phyloP scores from a whole-genome alignment of 352 stramenopile genomes.

The Phytopythium ostracodes region DNA sequence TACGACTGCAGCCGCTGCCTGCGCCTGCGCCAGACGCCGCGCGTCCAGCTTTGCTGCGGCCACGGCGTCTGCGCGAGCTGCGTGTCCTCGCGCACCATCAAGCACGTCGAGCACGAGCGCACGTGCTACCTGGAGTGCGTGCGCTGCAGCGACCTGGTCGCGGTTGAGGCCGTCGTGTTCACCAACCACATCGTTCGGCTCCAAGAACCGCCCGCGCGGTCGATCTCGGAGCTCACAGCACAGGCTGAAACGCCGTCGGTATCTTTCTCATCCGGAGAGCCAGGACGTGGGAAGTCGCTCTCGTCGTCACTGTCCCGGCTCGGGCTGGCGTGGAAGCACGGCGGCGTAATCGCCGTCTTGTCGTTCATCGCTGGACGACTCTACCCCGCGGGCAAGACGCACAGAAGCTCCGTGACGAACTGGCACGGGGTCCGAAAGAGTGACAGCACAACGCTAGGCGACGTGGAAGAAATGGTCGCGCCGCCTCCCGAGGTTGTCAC shows the following conservation, averaged over 20 bases:
- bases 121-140: conserved; percentile 53
- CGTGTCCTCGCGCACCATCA: conserved; percentile 39
- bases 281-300: too few species aligned
- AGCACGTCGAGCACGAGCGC: conserved; percentile 31
- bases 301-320: conserved; percentile 11
- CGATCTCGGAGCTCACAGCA: conserved; percentile 26
- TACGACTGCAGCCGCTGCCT: conserved; percentile 63
- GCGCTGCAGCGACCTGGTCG: conserved; percentile 43
- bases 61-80: conserved; percentile 59
- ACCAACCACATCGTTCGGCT: conserved; percentile 49
- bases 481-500: conserved; percentile 16
- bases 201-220: conserved; percentile 23
- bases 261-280: too few species aligned
- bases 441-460: conserved; percentile 9
- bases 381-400: conserved; percentile 9
- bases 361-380: conserved; percentile 36
- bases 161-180: conserved; percentile 59
- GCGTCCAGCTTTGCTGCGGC: conserved; percentile 63
- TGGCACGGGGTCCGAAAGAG: conserved; percentile 4
- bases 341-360: conserved; percentile 36
- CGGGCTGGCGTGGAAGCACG: conserved; percentile 30
- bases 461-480: conserved; percentile 15
- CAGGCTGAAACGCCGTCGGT: conserved; percentile 2
- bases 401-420: neutral
- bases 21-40: conserved; percentile 43